Conservation (phyloP, 2,329 filamentous ascomycete genomes). For the Microcyclospora tardicrescens region DNA sequence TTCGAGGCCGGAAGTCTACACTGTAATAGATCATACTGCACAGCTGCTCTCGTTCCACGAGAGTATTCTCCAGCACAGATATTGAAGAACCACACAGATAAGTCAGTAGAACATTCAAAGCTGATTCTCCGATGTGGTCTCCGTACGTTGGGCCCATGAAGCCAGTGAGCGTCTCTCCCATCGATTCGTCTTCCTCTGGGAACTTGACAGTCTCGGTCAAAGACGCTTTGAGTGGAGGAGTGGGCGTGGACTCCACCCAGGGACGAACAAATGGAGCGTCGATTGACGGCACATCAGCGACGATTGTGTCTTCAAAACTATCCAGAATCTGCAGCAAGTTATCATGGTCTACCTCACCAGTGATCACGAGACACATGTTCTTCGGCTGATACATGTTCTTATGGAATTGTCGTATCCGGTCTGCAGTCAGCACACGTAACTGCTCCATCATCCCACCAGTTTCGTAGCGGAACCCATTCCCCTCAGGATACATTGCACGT, state of each 20-base stretch:
- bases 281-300: conserved; percentile 64
- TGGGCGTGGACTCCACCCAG: conserved; percentile 79
- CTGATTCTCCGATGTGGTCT: conserved; percentile 47
- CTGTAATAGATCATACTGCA: conserved; percentile 74
- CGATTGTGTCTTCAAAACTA: conserved; percentile 74
- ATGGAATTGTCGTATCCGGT: conserved; percentile 89
- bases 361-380: conserved; percentile 79
- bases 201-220: conserved; percentile 73
- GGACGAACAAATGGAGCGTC: conserved; percentile 69
- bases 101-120: conserved; percentile 64
- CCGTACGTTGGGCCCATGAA: conserved; percentile 79
- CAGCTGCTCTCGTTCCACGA: conserved; percentile 88
- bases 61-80: conserved; percentile 75
- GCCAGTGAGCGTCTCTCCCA: conserved; percentile 71
- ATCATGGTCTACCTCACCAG: conserved; percentile 79
- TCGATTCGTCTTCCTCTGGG: conserved; percentile 90
- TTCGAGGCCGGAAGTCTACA: conserved; percentile 66
- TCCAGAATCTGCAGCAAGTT: conserved; percentile 72
- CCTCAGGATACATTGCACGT: conserved; percentile 72
- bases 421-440: conserved; percentile 69
- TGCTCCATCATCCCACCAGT: conserved; percentile 97
- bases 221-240: conserved; percentile 58
- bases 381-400: conserved; percentile 96
- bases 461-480: conserved; percentile 88
- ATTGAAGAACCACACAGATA: conserved; percentile 92